Conservation (phyloP, 2,329 filamentous ascomycete genomes). For the Davidsoniella virescens region DNA sequence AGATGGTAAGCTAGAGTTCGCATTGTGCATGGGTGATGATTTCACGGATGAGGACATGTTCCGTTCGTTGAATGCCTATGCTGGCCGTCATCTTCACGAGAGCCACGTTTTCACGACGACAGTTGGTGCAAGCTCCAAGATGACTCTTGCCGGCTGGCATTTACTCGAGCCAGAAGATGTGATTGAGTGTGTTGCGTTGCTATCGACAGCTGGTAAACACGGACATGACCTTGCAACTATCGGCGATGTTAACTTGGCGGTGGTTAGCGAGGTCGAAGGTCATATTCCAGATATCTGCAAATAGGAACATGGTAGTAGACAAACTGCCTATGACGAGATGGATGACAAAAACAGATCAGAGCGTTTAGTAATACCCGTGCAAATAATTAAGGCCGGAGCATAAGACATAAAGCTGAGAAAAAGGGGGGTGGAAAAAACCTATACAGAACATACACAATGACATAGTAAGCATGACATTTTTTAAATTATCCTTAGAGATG, state of each 20-base stretch:
- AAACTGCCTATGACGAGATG: neutral
- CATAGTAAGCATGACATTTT: neutral
- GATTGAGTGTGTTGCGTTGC: slow-evolving; percentile 47
- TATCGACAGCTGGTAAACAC: slow-evolving; percentile 30
- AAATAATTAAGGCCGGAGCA: neutral
- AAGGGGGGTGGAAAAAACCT: neutral
- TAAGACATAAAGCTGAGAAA: neutral
- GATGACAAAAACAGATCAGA: neutral
- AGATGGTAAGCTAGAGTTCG: slow-evolving; percentile 53
- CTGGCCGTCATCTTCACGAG: slow-evolving; percentile 33
- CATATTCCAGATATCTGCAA: slow-evolving; percentile 25
- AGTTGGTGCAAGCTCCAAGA: slow-evolving; percentile 80
- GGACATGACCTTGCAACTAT: slow-evolving; percentile 25
- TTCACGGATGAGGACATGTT: slow-evolving; percentile 98
- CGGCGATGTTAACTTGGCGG: slow-evolving; percentile 40
- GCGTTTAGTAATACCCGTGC: neutral
- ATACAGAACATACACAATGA: too few species aligned
- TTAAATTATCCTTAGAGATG: too few species aligned
- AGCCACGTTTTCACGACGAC: slow-evolving; percentile 78
- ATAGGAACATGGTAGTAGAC: neutral
- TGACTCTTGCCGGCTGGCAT: slow-evolving; percentile 81
- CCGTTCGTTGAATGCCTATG: slow-evolving; percentile 53
- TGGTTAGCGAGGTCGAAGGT: slow-evolving; percentile 36
- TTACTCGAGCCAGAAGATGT: slow-evolving; percentile 79
- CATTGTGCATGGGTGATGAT: slow-evolving; percentile 85